Conservation (phyloP, 2,329 filamentous ascomycete species). For the Exophiala sideris region DNA sequence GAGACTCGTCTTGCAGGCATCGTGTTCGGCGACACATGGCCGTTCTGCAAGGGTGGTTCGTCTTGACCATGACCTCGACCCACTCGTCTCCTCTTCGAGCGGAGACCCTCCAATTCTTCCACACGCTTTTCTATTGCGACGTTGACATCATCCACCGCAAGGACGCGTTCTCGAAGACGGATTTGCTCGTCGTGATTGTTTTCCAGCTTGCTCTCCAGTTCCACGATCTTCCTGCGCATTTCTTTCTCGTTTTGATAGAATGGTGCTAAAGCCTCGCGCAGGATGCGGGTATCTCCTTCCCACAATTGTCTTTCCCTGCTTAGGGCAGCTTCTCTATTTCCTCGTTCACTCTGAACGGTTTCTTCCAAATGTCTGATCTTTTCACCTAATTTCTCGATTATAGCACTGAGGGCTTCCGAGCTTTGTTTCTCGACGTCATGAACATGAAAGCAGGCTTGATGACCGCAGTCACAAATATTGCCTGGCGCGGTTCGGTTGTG, state of each 20-base stretch:
- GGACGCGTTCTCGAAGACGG: constrained; percentile 29
- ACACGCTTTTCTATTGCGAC: constrained; percentile 25
- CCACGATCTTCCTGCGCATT: constrained; percentile 29
- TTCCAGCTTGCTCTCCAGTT: constrained; percentile 31
- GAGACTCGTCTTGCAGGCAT: constrained; percentile 20
- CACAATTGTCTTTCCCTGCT: constrained; percentile 29
- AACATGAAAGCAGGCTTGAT: constrained; percentile 47
- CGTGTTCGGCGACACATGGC: constrained; percentile 19
- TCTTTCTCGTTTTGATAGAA: constrained; percentile 32
- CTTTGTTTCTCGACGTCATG: constrained; percentile 4
- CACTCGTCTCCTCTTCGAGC: constrained; percentile 22
- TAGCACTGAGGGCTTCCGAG: constrained; percentile 12
- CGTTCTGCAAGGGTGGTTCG: constrained; percentile 7
- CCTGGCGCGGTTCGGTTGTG: constrained; percentile 35
- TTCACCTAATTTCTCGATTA: constrained; percentile 24
- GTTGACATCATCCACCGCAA: constrained; percentile 30
- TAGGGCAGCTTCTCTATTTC: constrained; percentile 25
- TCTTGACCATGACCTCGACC: constrained; percentile 11
- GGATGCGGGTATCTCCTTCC: constrained; percentile 30
- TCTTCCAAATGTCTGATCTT: constrained; percentile 30
- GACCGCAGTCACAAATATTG: constrained; percentile 46
- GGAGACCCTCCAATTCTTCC: constrained; percentile 26
- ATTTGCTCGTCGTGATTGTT: constrained; percentile 30
- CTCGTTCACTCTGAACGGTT: constrained; percentile 28
- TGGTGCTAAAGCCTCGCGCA: constrained; percentile 32